These are phyloP conservation scores for Gentiana macrophylla DNA, from an alignment of 257 asterid species.

Conservation along the genomic window DNA sequence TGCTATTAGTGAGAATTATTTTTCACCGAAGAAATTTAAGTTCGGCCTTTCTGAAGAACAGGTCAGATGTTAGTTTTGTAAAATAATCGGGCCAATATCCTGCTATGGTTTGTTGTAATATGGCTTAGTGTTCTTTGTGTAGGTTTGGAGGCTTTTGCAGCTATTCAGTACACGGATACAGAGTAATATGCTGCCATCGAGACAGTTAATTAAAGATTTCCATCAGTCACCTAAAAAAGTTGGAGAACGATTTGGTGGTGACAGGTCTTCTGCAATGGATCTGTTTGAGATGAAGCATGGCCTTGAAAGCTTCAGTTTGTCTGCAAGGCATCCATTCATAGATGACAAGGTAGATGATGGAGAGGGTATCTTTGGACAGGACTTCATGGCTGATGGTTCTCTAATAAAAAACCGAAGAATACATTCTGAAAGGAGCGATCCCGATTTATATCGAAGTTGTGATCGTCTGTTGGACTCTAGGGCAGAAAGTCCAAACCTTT, in stretches of 20 bases:
- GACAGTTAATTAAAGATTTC: constrained; percentile 12
- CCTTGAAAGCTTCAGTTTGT: constrained; percentile 16
- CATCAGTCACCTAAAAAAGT: constrained; percentile 21
- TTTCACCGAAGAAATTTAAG: constrained; percentile 46
- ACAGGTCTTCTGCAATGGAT: constrained; percentile 14
- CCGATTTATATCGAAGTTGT: constrained; percentile 5
- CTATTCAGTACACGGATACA: constrained; percentile 54
- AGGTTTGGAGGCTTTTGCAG: constrained; percentile 55
- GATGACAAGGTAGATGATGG: constrained; percentile 23
- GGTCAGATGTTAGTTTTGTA: constrained; percentile 32
- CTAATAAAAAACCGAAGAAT: constrained; percentile 31
- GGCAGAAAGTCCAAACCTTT: constrained; percentile 7
- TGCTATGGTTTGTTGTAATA: constrained; percentile 4
- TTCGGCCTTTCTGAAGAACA: constrained; percentile 63
- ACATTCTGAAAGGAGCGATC: constrained; percentile 17
- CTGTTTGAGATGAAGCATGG: constrained; percentile 13
- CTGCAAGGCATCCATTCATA: constrained; percentile 8
- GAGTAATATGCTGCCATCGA: constrained; percentile 17
- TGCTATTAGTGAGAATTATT: constrained; percentile 69
- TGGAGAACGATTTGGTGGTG: constrained; percentile 20
- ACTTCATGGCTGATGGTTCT: constrained; percentile 15
- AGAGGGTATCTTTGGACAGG: constrained; percentile 16
- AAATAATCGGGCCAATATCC: constrained; percentile 12
- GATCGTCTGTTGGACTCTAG: neutral
- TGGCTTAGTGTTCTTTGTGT: constrained; percentile 9